These are phyloP conservation scores for Fusarium brachygibbosum DNA, from an alignment of 2,329 filamentous ascomycete genomes.

Conservation along the genomic window DNA sequence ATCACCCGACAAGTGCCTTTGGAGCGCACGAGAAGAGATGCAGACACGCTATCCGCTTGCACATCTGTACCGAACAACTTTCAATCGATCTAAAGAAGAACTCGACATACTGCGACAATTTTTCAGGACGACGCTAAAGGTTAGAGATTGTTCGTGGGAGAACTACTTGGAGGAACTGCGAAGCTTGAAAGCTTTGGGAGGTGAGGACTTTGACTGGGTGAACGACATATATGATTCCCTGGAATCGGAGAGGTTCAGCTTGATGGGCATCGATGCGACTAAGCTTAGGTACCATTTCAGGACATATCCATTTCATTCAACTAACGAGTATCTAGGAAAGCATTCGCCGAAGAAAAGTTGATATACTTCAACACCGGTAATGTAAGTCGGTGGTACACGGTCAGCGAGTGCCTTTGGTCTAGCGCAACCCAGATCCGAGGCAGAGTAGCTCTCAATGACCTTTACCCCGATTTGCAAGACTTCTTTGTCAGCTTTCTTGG, in stretches of 20 bases:
- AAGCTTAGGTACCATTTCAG: conserved; percentile 8
- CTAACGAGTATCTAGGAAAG: conserved; percentile 12
- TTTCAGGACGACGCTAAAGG: conserved; percentile 20
- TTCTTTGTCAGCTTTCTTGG: conserved; percentile 52
- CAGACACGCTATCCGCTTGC: conserved; percentile 32
- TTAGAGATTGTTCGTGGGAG: conserved; percentile 32
- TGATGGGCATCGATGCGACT: background rate
- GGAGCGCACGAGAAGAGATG: conserved; percentile 35
- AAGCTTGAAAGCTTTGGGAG: conserved; percentile 12
- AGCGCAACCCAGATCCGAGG: conserved; percentile 49
- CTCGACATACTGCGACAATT: conserved; percentile 38
- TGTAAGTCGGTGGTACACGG: conserved; percentile 48
- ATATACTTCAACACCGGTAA: conserved; percentile 25
- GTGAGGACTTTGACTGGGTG: conserved; percentile 38
- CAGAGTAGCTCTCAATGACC: conserved; percentile 45
- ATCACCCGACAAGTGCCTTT: conserved; percentile 23
- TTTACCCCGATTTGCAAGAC: conserved; percentile 49
- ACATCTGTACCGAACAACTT: conserved; percentile 28
- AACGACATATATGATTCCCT: conserved; percentile 24
- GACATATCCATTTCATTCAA: rapidly evolving
- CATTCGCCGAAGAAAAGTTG: conserved; percentile 22
- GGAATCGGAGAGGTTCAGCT: background rate
- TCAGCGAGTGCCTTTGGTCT: conserved; percentile 54
- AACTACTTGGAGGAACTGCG: conserved; percentile 37
- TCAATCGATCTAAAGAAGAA: conserved; percentile 18